These are phyloP conservation scores for Neurospora pannonica DNA, from an alignment of 495 filamentous ascomycete genomes.

Conservation along the genomic window DNA sequence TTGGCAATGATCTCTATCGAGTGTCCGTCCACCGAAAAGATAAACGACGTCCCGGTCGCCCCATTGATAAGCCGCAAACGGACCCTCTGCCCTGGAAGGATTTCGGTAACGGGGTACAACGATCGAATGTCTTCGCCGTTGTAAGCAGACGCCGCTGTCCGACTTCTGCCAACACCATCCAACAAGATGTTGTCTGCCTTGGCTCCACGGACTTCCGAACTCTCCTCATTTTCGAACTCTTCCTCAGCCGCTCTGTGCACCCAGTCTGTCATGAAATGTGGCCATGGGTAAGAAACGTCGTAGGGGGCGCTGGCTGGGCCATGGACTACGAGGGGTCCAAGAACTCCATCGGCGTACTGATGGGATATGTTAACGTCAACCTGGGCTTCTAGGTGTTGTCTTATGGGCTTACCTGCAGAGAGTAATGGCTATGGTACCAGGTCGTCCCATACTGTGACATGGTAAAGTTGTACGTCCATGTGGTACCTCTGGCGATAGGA, in stretches of 20 bases:
- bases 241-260: constrained; percentile 19
- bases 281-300: constrained; percentile 43
- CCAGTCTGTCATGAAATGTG: constrained; percentile 27
- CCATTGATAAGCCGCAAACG: not conserved
- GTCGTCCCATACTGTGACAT: constrained; percentile 42
- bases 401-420: constrained; percentile 6
- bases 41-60: not conserved
- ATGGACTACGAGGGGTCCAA: constrained; percentile 43
- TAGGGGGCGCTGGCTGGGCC: constrained; percentile 41
- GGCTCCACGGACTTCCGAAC: not conserved
- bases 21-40: not conserved
- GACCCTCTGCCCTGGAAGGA: not conserved
- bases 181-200: constrained; percentile 19
- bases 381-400: not conserved
- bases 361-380: not conserved
- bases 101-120: not conserved
- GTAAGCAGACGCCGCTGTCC: not conserved
- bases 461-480: constrained; percentile 34
- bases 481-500: constrained; percentile 33
- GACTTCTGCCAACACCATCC: constrained; percentile 18
- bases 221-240: constrained; percentile 5
- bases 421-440: constrained; percentile 48
- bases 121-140: not conserved
- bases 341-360: constrained; percentile 39
- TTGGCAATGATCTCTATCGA: not conserved